Evolutionary conservation across 1,284 basidiomycete species (phyloP).

Genomic region (Tremellales sp.): DNA sequence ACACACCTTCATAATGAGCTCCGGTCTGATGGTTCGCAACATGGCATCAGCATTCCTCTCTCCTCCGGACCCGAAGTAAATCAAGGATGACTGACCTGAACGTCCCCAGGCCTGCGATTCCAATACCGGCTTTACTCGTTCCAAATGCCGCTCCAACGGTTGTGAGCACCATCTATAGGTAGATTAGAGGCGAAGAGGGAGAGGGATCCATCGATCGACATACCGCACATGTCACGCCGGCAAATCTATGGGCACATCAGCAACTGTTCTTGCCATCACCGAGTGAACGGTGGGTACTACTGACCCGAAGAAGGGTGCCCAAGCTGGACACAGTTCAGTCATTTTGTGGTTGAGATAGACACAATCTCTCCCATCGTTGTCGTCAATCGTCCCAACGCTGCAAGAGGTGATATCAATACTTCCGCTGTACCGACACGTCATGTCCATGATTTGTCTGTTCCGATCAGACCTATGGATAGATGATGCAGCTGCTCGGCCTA

Average conservation of each 20-base stretch:
- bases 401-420: not conserved
- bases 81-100: conserved; percentile 54
- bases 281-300: conserved; percentile 8
- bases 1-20: conserved; percentile 93
- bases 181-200: not conserved
- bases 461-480: no score
- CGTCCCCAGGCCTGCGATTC: conserved; percentile 90
- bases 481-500: no score
- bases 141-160: conserved; percentile 93
- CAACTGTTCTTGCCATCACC: not conserved
- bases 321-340: conserved; percentile 47
- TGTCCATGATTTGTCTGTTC: conserved; percentile 1
- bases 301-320: conserved; percentile 50
- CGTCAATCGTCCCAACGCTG: not conserved
- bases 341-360: conserved; percentile 17
- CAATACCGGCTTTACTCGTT: conserved; percentile 95
- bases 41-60: conserved; percentile 2
- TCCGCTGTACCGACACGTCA: conserved; percentile 3
- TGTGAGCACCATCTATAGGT: conserved; percentile 46
- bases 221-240: conserved; percentile 42
- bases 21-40: conserved; percentile 58
- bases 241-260: conserved; percentile 34
- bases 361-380: not conserved
- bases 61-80: not conserved
- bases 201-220: conserved; percentile 5